These are phyloP conservation scores for Anthoceros angustus DNA, from an alignment of 225 moss, liverwort and hornwort species.

Conservation along the genomic window DNA sequence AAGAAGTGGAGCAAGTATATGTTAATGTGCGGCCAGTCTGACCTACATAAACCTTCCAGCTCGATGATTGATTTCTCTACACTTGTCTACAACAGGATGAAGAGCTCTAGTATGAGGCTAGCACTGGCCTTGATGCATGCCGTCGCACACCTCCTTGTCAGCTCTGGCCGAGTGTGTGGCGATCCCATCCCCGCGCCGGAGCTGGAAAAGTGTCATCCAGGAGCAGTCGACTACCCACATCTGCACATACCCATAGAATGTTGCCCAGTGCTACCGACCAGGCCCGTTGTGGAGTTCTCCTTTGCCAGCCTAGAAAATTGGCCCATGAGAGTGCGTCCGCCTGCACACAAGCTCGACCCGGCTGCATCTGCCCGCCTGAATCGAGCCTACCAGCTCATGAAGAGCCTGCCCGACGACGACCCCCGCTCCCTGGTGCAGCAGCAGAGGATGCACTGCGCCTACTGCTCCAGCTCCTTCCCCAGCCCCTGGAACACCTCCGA, in stretches of 20 bases:
- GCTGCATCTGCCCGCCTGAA: not conserved
- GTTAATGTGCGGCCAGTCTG: too few species aligned
- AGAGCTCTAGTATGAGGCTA: too few species aligned
- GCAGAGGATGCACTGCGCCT: not conserved
- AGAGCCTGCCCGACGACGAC: not conserved
- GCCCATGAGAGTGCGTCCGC: not conserved
- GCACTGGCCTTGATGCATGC: too few species aligned
- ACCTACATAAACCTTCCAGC: too few species aligned
- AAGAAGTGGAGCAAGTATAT: too few species aligned
- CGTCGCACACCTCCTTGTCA: too few species aligned
- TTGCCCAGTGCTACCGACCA: not conserved
- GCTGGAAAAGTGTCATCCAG: not conserved
- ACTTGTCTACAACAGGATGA: too few species aligned
- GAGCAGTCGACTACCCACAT: not conserved
- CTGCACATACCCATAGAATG: not conserved
- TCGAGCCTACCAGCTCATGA: conserved; percentile 1
- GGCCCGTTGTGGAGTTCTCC: not conserved
- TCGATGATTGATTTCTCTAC: too few species aligned
- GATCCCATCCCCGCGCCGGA: conserved; percentile 1
- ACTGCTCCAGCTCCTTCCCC: not conserved
- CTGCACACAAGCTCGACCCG: not conserved
- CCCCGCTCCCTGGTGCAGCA: not conserved
- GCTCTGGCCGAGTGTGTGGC: not conserved
- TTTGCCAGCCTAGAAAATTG: not conserved
- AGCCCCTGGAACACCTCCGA: not conserved